Base-by-base conservation (phyloP, 2,329 filamentous ascomycete species). In the Huntiella omanensis region DNA sequence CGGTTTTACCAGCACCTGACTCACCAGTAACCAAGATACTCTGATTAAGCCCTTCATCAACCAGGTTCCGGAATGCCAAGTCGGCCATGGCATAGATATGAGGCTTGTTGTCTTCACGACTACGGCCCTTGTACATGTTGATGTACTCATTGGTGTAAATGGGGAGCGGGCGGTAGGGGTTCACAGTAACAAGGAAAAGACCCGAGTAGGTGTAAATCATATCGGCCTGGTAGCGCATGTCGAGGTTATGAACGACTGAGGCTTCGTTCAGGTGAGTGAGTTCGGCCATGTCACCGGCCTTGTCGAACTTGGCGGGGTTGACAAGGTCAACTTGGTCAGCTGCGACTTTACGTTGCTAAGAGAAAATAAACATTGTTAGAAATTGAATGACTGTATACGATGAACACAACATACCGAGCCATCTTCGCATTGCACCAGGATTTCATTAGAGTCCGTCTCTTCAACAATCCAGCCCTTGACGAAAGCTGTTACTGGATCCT, bases 241-340 rank as follows among this genome's bases (percentile, higher is more conserved):
- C 82, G 48, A 98, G 72, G 59, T 98, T 98, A 65, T 98, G 87
- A 44, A 98, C 87, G 44, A 98, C 91, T 0, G 91, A 96, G 16
- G 88, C 83, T 64, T 98, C 91, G 63, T 98, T 98, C 52, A 98
- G 68, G 62, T 98, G 91, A 4, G 91, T 98, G 57, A 98, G 72
- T 61, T 98, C 91, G 17, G 92, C 91, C 91, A 98, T 98, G 62
- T 98, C 92, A 65, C 92, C 86, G 53, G 88, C 88, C 64, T 95
- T 98, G 72, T 98, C 91, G 65, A 98, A 98, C 61, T 98, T 98
- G 57, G 88, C 88, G 40, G 91, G 91, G 63, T 98, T 98, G 67
- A 98, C 92, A 64, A 95, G 96, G 69, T 98, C 92, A 54, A 95
- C 86, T 55, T 77, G 81, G 55, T 96, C 87, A 44, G 74, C 65